These are phyloP conservation scores for Hemileccinum rubropunctum DNA, from an alignment of 768 basidiomycete species.

Conservation along the genomic window DNA sequence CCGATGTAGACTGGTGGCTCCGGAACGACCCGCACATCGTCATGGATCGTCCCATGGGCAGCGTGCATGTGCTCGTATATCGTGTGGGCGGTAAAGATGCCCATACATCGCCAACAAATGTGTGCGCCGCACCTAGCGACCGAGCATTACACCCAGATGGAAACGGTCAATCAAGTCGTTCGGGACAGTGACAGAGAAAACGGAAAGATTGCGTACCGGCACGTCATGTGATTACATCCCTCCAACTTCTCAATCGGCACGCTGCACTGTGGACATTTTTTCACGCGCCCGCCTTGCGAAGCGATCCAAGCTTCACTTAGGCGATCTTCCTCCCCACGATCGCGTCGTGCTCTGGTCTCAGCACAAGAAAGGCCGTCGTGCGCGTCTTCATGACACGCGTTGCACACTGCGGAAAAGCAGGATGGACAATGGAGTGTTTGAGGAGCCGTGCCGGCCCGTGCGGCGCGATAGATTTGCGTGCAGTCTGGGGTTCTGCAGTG, in stretches of 20 bases:
- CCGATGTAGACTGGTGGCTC: constrained; percentile 10
- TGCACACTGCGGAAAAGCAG: constrained; percentile 64
- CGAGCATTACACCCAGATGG: background rate
- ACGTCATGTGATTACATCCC: constrained; percentile 82
- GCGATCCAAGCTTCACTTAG: constrained; percentile 60
- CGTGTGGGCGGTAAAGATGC: constrained; percentile 30
- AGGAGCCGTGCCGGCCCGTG: constrained; percentile 36
- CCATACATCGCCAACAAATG: constrained; percentile 69
- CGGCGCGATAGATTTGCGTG: constrained; percentile 63
- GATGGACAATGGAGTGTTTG: constrained; percentile 57
- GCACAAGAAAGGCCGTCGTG: constrained; percentile 65
- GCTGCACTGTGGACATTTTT: constrained; percentile 69
- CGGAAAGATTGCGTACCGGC: constrained; percentile 30
- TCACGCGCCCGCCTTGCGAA: constrained; percentile 53
- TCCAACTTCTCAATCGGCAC: constrained; percentile 65
- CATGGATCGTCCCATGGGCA: constrained; percentile 32
- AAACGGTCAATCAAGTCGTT: too few relatives aligned
- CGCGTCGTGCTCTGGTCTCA: constrained; percentile 34
- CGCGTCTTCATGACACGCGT: constrained; percentile 53
- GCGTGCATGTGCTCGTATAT: constrained; percentile 40
- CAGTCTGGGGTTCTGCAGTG: constrained; percentile 83
- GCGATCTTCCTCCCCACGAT: constrained; percentile 45
- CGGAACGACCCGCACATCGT: constrained; percentile 4
- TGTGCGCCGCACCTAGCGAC: constrained; percentile 61
- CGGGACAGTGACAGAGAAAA: background rate